These are phyloP conservation scores for Apiospora marii DNA, from an alignment of 2,329 filamentous ascomycete species.

Conservation along the genomic window DNA sequence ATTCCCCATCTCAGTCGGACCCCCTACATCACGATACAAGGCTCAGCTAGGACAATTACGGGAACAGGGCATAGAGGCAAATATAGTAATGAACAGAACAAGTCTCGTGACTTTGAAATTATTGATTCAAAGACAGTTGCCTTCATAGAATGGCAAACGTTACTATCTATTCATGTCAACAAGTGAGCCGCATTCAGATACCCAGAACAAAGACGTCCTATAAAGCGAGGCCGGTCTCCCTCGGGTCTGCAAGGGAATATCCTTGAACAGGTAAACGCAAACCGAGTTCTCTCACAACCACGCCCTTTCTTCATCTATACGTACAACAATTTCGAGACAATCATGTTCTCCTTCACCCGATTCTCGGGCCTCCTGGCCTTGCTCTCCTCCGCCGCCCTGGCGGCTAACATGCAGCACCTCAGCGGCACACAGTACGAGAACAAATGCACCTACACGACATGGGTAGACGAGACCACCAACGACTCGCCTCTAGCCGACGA, in stretches of 20 bases:
- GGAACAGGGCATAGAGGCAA: not conserved
- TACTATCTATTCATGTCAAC: not conserved
- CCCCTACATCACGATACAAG: not conserved
- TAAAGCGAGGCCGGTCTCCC: slow-evolving; percentile 2
- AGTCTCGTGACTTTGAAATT: not conserved
- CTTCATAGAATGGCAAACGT: not conserved
- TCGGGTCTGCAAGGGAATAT: not conserved
- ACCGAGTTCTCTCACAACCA: not conserved
- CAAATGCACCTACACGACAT: not conserved
- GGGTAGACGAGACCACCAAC: not conserved
- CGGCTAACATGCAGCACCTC: not conserved
- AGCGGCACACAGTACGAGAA: not conserved
- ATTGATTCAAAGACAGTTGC: not conserved
- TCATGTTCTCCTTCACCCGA: not conserved
- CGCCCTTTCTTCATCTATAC: not conserved
- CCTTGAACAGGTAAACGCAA: not conserved
- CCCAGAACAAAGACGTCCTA: slow-evolving; percentile 1
- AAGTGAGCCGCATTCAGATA: not conserved
- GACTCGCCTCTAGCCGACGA: not conserved
- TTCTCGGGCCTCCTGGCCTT: not conserved
- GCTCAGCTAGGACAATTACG: not conserved
- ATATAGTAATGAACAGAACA: not conserved
- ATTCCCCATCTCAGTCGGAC: not conserved
- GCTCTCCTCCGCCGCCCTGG: not conserved
- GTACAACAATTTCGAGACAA: not conserved